A percentile compares a stretch with the other conserved stretches of the same genome.
phyloP scores from a whole-genome alignment of 116 monocot genomes.

The Papilionanthe hybrid region DNA sequence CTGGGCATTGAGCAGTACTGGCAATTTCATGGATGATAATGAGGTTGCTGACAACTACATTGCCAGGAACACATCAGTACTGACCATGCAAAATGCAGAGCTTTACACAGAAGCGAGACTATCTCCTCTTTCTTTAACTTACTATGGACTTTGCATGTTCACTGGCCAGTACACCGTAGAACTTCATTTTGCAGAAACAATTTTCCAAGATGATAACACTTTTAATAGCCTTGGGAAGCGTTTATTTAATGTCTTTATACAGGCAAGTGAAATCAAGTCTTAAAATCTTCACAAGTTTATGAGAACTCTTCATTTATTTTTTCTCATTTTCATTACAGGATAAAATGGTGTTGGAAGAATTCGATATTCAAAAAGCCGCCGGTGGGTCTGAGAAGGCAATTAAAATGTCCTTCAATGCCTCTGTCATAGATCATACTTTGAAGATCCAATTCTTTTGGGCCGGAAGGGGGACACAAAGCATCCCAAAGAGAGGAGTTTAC shows the following conservation, averaged over 20 bases:
- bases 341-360: constrained; percentile 61
- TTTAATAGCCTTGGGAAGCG: constrained; percentile 62
- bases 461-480: constrained; percentile 57
- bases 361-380: constrained; percentile 50
- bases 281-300: neutral
- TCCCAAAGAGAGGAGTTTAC: constrained; percentile 57
- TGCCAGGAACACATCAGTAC: constrained; percentile 40
- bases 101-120: constrained; percentile 64
- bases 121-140: constrained; percentile 67
- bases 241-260: constrained; percentile 64
- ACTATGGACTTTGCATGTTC: constrained; percentile 74
- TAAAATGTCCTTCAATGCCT: constrained; percentile 33
- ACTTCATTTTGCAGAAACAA: constrained; percentile 72
- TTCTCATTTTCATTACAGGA: constrained; percentile 32
- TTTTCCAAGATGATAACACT: constrained; percentile 52
- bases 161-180: constrained; percentile 62
- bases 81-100: constrained; percentile 41
- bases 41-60: constrained; percentile 56
- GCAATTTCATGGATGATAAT: constrained; percentile 64
- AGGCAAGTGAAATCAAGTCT: constrained; percentile 29
- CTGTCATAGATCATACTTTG: constrained; percentile 37
- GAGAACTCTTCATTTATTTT: neutral
- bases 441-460: constrained; percentile 66
- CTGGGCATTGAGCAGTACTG: constrained; percentile 84
- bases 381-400: constrained; percentile 39